Conservation (phyloP, 164 flowering plant species). For the Berberis vulgaris region DNA sequence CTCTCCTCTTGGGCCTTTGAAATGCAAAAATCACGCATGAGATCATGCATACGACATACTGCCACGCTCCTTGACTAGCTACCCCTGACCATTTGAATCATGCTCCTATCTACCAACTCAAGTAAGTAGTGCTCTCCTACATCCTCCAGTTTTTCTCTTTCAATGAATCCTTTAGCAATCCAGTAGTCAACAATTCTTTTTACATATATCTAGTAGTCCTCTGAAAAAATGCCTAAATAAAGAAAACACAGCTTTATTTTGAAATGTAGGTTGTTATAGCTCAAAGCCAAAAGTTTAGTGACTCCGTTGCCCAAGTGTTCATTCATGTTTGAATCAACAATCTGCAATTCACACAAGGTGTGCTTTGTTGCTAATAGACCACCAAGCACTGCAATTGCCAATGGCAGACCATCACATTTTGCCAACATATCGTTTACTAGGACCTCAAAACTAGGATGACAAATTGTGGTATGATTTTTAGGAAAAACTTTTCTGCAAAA, state of each 20-base stretch:
- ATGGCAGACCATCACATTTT: too few species aligned
- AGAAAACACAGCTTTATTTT: slow-evolving; percentile 15
- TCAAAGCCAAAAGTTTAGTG: neutral
- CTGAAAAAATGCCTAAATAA: slow-evolving; percentile 12
- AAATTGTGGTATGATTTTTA: too few species aligned
- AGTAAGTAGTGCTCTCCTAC: slow-evolving; percentile 11
- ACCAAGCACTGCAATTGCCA: too few species aligned
- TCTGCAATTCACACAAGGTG: too few species aligned
- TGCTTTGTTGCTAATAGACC: slow-evolving; percentile 16
- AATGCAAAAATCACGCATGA: neutral
- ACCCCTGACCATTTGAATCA: slow-evolving; percentile 4
- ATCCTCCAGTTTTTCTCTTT: slow-evolving; percentile 10
- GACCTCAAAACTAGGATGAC: too few species aligned
- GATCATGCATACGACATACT: slow-evolving; percentile 8
- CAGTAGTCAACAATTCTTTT: slow-evolving; percentile 5
- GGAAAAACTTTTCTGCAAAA: slow-evolving; percentile 4
- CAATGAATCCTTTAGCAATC: slow-evolving; percentile 17
- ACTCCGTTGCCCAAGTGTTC: slow-evolving; percentile 7
- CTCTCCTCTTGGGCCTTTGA: neutral
- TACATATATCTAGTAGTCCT: neutral
- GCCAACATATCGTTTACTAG: too few species aligned
- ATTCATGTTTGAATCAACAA: slow-evolving; percentile 7
- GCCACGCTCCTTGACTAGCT: neutral
- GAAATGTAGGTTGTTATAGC: slow-evolving; percentile 13
- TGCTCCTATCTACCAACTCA: slow-evolving; percentile 12